Conservation (phyloP, 2,329 filamentous ascomycete species). For the Xylariaceae sp. region DNA sequence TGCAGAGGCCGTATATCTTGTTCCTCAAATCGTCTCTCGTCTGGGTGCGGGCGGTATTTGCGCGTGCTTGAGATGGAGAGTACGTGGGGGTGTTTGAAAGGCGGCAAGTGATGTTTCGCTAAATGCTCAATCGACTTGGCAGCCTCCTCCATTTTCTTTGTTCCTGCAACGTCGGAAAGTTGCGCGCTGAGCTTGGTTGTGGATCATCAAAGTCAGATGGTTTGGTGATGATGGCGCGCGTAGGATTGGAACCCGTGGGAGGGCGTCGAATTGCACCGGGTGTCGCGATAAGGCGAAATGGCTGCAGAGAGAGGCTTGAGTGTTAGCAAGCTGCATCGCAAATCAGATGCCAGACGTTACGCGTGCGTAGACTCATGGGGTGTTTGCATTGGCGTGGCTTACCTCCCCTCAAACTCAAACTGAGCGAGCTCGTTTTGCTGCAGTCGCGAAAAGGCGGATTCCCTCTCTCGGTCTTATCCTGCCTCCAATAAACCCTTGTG, state of each 20-base stretch:
- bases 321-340: conserved; percentile 7
- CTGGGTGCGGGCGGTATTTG: conserved; percentile 41
- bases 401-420: neutral
- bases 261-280: neutral
- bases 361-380: neutral
- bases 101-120: conserved; percentile 47
- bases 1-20: conserved; percentile 47
- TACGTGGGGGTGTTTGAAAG: conserved; percentile 43
- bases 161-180: conserved; percentile 28
- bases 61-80: conserved; percentile 45
- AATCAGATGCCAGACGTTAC: neutral
- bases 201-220: conserved; percentile 23
- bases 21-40: conserved; percentile 40
- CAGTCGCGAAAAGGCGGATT: conserved; percentile 2
- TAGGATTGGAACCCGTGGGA: conserved; percentile 3
- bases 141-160: conserved; percentile 51
- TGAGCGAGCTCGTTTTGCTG: too few species aligned
- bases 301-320: conserved; percentile 5
- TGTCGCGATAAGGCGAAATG: neutral
- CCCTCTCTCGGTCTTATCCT: conserved; percentile 24
- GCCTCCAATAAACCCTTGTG: conserved; percentile 27
- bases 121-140: conserved; percentile 52
- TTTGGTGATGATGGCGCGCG: conserved; percentile 1
- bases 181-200: conserved; percentile 24
- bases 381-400: neutral